phyloP scores from a whole-genome alignment of 768 basidiomycete species.

The Kwoniella botswanensis region DNA sequence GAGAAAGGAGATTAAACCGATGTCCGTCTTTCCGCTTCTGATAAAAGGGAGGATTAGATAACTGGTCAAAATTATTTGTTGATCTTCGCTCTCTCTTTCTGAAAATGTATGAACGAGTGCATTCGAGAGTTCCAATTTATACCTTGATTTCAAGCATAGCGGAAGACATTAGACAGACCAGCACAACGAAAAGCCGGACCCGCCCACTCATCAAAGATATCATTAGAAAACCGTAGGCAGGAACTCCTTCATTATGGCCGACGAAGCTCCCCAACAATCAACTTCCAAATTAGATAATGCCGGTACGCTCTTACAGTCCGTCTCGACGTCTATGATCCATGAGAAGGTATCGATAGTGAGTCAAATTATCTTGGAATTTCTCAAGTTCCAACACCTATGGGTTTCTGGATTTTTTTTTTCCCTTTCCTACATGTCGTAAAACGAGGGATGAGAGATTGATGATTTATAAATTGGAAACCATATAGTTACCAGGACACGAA shows the following conservation, averaged over 20 bases:
- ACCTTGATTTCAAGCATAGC: too few relatives aligned
- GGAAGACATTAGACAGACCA: too few relatives aligned
- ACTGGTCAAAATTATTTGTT: not conserved
- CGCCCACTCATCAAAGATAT: too few relatives aligned
- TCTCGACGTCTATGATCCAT: conserved; percentile 32
- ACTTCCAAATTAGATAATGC: conserved; percentile 43
- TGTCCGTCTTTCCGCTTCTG: not conserved
- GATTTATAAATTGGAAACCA: too few relatives aligned
- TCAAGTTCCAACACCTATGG: not conserved
- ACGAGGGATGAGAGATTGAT: too few relatives aligned
- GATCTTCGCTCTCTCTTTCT: not conserved
- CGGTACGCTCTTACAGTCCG: conserved; percentile 44
- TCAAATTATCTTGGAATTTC: not conserved
- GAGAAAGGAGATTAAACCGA: not conserved
- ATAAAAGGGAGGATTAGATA: not conserved
- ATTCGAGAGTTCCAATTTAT: too few relatives aligned
- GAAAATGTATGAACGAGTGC: too few relatives aligned
- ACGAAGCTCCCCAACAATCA: conserved; percentile 27
- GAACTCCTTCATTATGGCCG: conserved; percentile 14
- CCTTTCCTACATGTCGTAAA: too few relatives aligned
- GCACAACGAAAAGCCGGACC: too few relatives aligned
- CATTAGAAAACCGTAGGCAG: too few relatives aligned
- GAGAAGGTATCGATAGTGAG: conserved; percentile 57
- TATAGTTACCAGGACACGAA: conserved; percentile 80
- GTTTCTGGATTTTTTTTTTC: too few relatives aligned